These are phyloP conservation scores for Pseudocercospora pini-densiflorae DNA, from an alignment of 2,329 filamentous ascomycete species.

Conservation along the genomic window DNA sequence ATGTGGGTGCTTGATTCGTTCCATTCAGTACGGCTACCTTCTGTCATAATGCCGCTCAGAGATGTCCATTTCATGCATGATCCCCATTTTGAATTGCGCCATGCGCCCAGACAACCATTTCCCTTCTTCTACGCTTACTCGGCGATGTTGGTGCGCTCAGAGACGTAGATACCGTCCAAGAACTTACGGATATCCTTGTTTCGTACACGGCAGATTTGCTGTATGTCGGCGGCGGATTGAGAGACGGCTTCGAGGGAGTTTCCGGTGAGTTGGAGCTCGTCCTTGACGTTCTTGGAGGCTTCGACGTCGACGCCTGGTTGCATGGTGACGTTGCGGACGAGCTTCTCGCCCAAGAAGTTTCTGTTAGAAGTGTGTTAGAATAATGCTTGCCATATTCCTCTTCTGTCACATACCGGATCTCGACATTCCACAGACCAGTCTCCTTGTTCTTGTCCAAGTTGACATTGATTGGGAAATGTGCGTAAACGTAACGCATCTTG, in stretches of 20 bases:
- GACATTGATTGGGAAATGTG: conserved; percentile 99
- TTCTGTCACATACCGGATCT: conserved; percentile 79
- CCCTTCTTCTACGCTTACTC: not conserved
- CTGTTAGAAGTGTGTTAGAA: conserved; percentile 49
- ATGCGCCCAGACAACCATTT: not conserved
- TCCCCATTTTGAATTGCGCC: conserved; percentile 3
- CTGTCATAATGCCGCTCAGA: conserved; percentile 7
- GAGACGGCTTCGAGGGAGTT: conserved; percentile 98
- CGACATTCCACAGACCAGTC: conserved; percentile 85
- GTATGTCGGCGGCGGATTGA: conserved; percentile 97
- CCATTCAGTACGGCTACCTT: conserved; percentile 8
- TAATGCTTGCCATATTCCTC: not conserved
- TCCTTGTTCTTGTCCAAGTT: conserved; percentile 97
- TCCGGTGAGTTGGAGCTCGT: conserved; percentile 89
- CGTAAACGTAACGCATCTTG: conserved; percentile 99
- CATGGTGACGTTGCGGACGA: conserved; percentile 90
- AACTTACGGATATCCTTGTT: conserved; percentile 99
- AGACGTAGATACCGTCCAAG: conserved; percentile 99
- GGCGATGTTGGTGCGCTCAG: conserved; percentile 94
- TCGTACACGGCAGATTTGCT: conserved; percentile 98
- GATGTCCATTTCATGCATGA: not conserved
- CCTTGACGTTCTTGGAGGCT: conserved; percentile 91
- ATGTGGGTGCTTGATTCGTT: conserved; percentile 4
- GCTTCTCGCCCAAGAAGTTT: conserved; percentile 99
- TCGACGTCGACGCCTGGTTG: conserved; percentile 87